Evolutionary conservation across 495 filamentous ascomycete genomes (phyloP).

Genomic region (Evansstolkia leycettana): DNA sequence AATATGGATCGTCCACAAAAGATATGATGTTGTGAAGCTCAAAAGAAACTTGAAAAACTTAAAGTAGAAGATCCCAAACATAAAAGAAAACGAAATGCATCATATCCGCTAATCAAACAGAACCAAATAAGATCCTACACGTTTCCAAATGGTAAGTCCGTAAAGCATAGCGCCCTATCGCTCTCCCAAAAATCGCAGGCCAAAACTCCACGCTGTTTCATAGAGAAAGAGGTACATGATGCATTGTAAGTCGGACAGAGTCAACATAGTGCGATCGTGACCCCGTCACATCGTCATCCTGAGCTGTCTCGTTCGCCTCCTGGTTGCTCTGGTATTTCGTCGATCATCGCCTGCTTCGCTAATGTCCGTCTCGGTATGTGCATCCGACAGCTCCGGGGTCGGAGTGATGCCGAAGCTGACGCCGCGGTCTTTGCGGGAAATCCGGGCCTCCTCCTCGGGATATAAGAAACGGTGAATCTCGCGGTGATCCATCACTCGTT

Average conservation of each 20-base stretch:
- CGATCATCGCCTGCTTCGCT: constrained; percentile 22
- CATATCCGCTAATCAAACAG: not conserved
- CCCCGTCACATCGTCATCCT: constrained; percentile 31
- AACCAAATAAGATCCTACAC: constrained; percentile 7
- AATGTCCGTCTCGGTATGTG: constrained; percentile 24
- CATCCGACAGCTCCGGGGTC: constrained; percentile 27
- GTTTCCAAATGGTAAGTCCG: too few relatives aligned
- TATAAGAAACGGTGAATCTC: constrained; percentile 57
- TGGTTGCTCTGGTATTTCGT: constrained; percentile 25
- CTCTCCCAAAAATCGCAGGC: too few relatives aligned
- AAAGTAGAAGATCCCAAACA: not conserved
- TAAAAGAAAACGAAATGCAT: not conserved
- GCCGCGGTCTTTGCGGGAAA: constrained; percentile 35
- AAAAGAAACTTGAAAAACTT: too few relatives aligned
- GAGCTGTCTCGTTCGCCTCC: constrained; percentile 21
- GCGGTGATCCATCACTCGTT: constrained; percentile 61
- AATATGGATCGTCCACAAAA: too few relatives aligned
- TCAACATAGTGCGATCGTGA: too few relatives aligned
- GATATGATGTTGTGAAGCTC: too few relatives aligned
- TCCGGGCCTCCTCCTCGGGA: constrained; percentile 49
- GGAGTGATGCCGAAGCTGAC: constrained; percentile 25
- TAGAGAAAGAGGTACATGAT: too few relatives aligned
- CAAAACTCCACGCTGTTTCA: too few relatives aligned
- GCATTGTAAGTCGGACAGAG: too few relatives aligned
- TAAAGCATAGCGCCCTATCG: too few relatives aligned